These are phyloP conservation scores for Scutellaria baicalensis DNA, from an alignment of 257 asterid genomes.

Conservation along the genomic window DNA sequence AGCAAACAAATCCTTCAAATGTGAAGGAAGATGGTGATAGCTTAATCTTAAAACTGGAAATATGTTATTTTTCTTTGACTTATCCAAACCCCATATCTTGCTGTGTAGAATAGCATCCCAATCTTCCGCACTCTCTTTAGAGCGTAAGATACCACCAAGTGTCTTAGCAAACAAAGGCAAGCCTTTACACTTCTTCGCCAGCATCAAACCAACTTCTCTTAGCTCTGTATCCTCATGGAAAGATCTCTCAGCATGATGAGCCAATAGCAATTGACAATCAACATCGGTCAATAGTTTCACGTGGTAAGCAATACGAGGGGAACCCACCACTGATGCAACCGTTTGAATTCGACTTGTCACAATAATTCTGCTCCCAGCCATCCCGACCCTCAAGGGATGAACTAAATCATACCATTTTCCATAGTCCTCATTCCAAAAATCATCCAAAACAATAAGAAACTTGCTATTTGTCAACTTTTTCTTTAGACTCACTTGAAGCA, in stretches of 20 bases:
- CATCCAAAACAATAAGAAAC: conserved; percentile 54
- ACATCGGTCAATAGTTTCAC: conserved; percentile 36
- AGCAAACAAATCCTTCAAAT: conserved; percentile 53
- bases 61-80: conserved; percentile 24
- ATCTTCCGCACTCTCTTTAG: conserved; percentile 34
- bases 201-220: conserved; percentile 30
- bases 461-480: conserved; percentile 33
- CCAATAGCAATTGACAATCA: conserved; percentile 42
- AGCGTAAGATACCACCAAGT: conserved; percentile 50
- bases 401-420: conserved; percentile 30
- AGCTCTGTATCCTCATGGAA: conserved; percentile 24
- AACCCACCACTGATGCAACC: conserved; percentile 36
- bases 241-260: conserved; percentile 34
- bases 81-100: conserved; percentile 42
- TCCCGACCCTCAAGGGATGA: conserved; percentile 33
- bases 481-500: conserved; percentile 37
- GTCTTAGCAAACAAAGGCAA: conserved; percentile 68
- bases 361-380: conserved; percentile 43
- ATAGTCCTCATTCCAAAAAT: conserved; percentile 45
- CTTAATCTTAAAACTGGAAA: conserved; percentile 51
- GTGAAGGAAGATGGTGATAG: conserved; percentile 54
- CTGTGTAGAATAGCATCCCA: conserved; percentile 46
- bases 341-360: conserved; percentile 45
- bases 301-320: conserved; percentile 41
- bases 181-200: conserved; percentile 55